Conservation (phyloP, 73 alveolate species). For the Paramecium biaurelia region DNA sequence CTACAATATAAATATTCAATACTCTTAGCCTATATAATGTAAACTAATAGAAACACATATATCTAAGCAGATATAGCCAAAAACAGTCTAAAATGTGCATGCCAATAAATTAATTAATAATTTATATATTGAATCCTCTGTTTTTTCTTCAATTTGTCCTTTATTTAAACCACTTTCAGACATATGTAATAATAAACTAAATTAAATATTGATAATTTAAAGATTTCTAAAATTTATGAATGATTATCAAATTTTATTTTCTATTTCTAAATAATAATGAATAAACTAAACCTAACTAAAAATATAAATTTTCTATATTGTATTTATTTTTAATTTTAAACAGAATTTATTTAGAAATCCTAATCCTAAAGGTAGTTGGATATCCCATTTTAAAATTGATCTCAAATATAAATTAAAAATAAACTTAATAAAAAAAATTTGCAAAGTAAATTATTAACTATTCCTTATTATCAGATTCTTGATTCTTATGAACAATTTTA, state of each 20-base stretch:
- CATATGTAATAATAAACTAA: background rate
- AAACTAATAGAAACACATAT: background rate
- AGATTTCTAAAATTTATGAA: background rate
- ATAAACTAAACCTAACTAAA: background rate
- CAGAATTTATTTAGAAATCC: no score
- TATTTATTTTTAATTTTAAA: no score
- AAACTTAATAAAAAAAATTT: no score
- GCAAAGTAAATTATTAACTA: background rate
- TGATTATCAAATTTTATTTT: background rate
- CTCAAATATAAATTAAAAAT: no score
- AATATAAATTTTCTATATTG: no score
- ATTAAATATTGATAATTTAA: background rate
- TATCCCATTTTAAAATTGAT: no score
- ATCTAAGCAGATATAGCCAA: slow-evolving; percentile 33
- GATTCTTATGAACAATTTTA: background rate
- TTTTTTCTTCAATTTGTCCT: background rate
- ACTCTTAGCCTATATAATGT: slow-evolving; percentile 1
- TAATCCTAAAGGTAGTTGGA: no score
- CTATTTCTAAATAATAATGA: background rate
- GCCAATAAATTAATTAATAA: background rate
- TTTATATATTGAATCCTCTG: background rate
- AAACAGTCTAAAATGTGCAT: slow-evolving; percentile 39
- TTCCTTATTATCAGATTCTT: background rate
- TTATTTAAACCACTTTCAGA: background rate
- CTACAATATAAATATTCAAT: background rate